Conservation (phyloP, 305 asterid species). For the Fraxinus greggii region DNA sequence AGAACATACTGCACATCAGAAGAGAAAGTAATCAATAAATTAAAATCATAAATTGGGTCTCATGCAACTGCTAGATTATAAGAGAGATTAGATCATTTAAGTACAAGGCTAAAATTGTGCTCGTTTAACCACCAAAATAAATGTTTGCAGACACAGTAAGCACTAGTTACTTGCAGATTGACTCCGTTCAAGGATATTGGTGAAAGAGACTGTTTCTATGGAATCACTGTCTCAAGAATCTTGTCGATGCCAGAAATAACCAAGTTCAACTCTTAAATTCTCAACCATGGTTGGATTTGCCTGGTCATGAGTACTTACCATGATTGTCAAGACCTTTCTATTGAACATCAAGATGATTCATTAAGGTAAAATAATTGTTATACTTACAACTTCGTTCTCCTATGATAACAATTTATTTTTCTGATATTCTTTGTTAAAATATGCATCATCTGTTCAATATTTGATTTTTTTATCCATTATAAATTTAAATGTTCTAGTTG, state of each 20-base stretch:
- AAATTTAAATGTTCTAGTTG: background rate
- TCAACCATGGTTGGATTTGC: conserved; percentile 1
- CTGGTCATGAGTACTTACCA: conserved; percentile 3
- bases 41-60: background rate
- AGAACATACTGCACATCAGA: conserved; percentile 74
- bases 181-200: conserved; percentile 1
- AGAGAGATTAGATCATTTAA: background rate
- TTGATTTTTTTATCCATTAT: background rate
- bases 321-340: conserved; percentile 8
- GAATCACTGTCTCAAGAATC: background rate
- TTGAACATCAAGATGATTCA: background rate
- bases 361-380: background rate
- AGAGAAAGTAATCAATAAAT: conserved; percentile 2
- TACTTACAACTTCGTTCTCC: background rate
- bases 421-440: background rate
- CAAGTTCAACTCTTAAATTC: conserved; percentile 3
- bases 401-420: background rate
- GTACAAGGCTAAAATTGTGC: background rate
- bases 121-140: background rate
- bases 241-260: background rate
- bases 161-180: conserved; percentile 13
- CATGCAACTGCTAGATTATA: background rate
- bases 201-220: conserved; percentile 12
- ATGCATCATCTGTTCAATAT: background rate
- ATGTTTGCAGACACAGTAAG: background rate